These are phyloP conservation scores for Aspergillus puulaauensis DNA, from an alignment of 2,329 filamentous ascomycete genomes.

Conservation along the genomic window DNA sequence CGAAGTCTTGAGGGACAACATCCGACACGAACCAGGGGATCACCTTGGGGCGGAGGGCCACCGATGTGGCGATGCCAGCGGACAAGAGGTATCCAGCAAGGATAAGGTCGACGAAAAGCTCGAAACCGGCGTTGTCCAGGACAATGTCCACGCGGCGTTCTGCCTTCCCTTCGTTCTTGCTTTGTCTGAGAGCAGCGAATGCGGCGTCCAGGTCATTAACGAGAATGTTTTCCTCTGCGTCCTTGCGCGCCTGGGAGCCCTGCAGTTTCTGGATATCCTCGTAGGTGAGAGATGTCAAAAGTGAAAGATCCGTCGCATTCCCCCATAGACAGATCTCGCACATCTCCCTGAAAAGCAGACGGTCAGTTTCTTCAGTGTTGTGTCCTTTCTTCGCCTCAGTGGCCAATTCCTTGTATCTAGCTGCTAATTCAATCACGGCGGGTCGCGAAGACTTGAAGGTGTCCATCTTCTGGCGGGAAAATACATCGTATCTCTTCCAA, in stretches of 20 bases:
- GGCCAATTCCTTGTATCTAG: conserved; percentile 73
- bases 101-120: conserved; percentile 92
- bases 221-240: conserved; percentile 86
- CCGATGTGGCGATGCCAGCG: conserved; percentile 76
- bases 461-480: conserved; percentile 82
- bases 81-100: conserved; percentile 87
- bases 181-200: conserved; percentile 67
- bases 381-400: conserved; percentile 62
- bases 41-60: conserved; percentile 89
- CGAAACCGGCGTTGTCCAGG: conserved; percentile 95
- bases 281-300: conserved; percentile 85
- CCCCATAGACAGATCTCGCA: conserved; percentile 97
- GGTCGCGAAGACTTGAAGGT: conserved; percentile 90
- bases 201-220: conserved; percentile 77
- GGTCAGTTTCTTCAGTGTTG: conserved; percentile 66
- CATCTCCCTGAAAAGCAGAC: conserved; percentile 84
- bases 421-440: conserved; percentile 77
- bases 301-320: conserved; percentile 90
- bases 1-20: conserved; percentile 83
- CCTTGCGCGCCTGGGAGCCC: conserved; percentile 80
- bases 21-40: conserved; percentile 99
- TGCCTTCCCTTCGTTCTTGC: conserved; percentile 59
- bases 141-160: conserved; percentile 88
- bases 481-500: conserved; percentile 91
- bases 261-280: conserved; percentile 97